These are phyloP conservation scores for Murraya paniculata DNA, from an alignment of 345 rosid species.

Conservation along the genomic window DNA sequence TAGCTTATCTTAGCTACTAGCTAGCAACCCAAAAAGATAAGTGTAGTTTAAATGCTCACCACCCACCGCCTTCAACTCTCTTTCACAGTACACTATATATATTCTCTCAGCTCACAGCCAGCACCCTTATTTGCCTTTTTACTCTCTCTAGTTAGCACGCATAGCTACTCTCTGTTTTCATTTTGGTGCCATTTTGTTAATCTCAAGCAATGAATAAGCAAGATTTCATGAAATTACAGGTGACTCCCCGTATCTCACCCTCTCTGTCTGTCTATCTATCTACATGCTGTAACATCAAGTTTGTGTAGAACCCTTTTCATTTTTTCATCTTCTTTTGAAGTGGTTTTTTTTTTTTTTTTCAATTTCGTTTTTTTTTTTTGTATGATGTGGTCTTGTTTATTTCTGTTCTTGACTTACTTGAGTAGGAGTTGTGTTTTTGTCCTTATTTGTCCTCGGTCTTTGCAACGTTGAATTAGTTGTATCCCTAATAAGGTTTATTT, in stretches of 20 bases:
- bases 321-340: background rate
- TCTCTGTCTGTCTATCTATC: background rate
- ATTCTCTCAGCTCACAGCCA: background rate
- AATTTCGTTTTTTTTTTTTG: too few species aligned
- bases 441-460: background rate
- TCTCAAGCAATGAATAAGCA: constrained; percentile 7
- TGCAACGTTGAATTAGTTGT: background rate
- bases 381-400: background rate
- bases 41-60: constrained; percentile 1
- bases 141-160: background rate
- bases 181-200: too few species aligned
- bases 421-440: background rate
- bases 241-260: background rate
- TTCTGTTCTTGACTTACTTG: background rate
- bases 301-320: background rate
- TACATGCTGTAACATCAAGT: background rate
- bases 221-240: constrained; percentile 21
- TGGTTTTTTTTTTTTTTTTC: too few species aligned
- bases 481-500: background rate
- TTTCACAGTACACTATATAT: background rate
- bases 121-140: background rate
- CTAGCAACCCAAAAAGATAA: background rate
- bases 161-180: background rate
- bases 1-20: background rate
- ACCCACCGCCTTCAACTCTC: constrained; percentile 8